Base-by-base conservation (phyloP, 2,329 filamentous ascomycete species). In the Cordyceps sp. region DNA sequence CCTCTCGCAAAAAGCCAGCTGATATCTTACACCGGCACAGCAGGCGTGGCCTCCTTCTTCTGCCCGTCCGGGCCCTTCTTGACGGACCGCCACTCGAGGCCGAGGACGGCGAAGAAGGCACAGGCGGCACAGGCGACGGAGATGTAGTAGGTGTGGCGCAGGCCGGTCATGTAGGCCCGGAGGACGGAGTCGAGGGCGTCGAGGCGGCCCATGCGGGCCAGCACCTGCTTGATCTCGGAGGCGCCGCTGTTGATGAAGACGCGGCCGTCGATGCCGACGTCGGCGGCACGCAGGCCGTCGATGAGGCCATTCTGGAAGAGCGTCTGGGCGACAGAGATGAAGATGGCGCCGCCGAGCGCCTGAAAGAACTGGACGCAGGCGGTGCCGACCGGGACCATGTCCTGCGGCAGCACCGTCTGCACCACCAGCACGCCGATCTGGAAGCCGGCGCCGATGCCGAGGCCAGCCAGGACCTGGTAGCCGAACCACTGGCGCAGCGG, bases 301-400 rank as follows among this genome's bases (percentile, higher is more conserved):
- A 71, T 54, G 14, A 82, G 55, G 0, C 64, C 69, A 43, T 79
- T 78, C 39, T 71, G 66, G 55, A 83, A 81, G 28, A 79, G 62
- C 16, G 73, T 70, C 48, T 82, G 72, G 0, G 69, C 68, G 8
- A 79, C 68, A 7, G 69, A 66, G 31, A 82, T 66, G 40, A 71
- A 69, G 19, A 82, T 52, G 3, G 77, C 72, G 5, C 74, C 75
- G 26, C 75, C 75, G 5, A 81, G 59, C 2, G 64, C 62, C 45
- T 79, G 72, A 54, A 71, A 73, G 52, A 81, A 78, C 26, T 64
- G 60, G 2, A 69, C 58, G 32, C 55, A 62, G 5, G 65, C 64
- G 5, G 61, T 67, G 21, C 53, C 66, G 2, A 67, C 55, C 2
- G 66, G 61, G 13, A 69, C 55, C 36, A 64, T 60, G 3, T 59